Evolutionary conservation across 2,329 filamentous ascomycete genomes (phyloP).

Genomic region (Xylariaceae sp.): DNA sequence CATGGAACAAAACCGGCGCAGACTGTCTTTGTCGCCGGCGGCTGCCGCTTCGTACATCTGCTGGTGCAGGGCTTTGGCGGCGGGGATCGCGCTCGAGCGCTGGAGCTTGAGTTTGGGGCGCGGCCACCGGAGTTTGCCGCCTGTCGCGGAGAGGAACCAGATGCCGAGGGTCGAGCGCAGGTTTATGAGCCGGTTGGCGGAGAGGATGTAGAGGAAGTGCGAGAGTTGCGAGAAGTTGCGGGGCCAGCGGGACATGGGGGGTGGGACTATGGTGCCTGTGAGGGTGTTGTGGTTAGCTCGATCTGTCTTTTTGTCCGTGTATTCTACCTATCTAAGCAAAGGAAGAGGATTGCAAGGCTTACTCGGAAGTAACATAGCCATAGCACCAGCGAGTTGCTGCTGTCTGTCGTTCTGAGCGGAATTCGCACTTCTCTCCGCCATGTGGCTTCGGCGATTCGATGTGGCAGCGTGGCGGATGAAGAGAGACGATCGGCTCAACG

Average conservation of each 20-base stretch:
- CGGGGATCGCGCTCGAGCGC: conserved; percentile 44
- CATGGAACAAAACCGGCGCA: conserved; percentile 51
- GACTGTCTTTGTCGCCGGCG: conserved; percentile 47
- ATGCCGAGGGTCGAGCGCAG: conserved; percentile 34
- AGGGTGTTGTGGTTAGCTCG: background rate
- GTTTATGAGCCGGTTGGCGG: conserved; percentile 35
- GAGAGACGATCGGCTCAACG: too few relatives aligned
- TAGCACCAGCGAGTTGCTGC: too few relatives aligned
- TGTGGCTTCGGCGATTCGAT: too few relatives aligned
- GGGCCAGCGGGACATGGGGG: conserved; percentile 28
- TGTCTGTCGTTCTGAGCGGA: background rate
- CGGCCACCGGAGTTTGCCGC: conserved; percentile 36
- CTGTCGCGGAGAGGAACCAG: conserved; percentile 44
- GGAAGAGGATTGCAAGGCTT: conserved; percentile 1
- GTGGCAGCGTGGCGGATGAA: too few relatives aligned
- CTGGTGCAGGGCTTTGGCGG: conserved; percentile 56
- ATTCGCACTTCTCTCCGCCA: background rate
- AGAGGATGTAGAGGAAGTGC: conserved; percentile 21
- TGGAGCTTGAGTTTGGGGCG: conserved; percentile 41
- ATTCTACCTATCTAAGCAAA: too few relatives aligned
- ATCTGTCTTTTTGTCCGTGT: background rate
- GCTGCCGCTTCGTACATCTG: conserved; percentile 61
- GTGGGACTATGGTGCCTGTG: conserved; percentile 27
- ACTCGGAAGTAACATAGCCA: too few relatives aligned
- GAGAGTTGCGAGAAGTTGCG: conserved; percentile 21